Percentiles rank a stretch among this genome's conserved stretches.
These are phyloP conservation scores for Ceratocystis papillata DNA, from an alignment of 2,329 filamentous ascomycete species.

Conservation along the genomic window DNA sequence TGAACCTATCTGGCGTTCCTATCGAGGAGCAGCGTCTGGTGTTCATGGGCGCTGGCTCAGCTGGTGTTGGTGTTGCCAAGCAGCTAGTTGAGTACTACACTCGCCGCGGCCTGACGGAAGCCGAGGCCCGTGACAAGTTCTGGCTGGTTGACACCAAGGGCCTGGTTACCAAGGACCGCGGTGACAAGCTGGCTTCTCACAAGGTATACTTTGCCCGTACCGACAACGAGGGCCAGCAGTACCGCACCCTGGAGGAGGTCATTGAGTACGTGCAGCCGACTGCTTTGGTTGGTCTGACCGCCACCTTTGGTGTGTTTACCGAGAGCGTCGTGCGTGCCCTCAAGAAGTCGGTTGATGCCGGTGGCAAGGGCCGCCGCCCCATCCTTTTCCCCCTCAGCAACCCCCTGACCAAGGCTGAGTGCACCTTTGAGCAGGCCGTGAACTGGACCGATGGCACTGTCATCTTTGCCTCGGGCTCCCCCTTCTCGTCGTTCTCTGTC, in stretches of 20 bases:
- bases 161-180: slow-evolving; percentile 83
- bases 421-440: slow-evolving; percentile 83
- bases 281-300: slow-evolving; percentile 86
- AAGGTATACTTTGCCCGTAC: slow-evolving; percentile 60
- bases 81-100: slow-evolving; percentile 97
- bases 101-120: slow-evolving; percentile 77
- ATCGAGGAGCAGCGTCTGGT: slow-evolving; percentile 85
- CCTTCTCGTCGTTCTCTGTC: slow-evolving; percentile 64
- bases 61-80: slow-evolving; percentile 93
- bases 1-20: slow-evolving; percentile 75
- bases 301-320: slow-evolving; percentile 89
- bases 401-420: slow-evolving; percentile 92
- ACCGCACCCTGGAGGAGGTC: slow-evolving; percentile 76
- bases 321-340: slow-evolving; percentile 68
- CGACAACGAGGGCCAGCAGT: slow-evolving; percentile 56
- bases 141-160: slow-evolving; percentile 97
- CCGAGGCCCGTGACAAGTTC: slow-evolving; percentile 81
- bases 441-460: slow-evolving; percentile 81
- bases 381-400: slow-evolving; percentile 97
- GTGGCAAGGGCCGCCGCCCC: slow-evolving; percentile 61
- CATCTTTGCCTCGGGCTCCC: slow-evolving; percentile 90
- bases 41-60: slow-evolving; percentile 91
- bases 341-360: slow-evolving; percentile 52
- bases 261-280: slow-evolving; percentile 93
- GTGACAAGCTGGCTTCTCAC: slow-evolving; percentile 87